Conservation (phyloP, 768 basidiomycete genomes). For the Russula ochroleuca region DNA sequence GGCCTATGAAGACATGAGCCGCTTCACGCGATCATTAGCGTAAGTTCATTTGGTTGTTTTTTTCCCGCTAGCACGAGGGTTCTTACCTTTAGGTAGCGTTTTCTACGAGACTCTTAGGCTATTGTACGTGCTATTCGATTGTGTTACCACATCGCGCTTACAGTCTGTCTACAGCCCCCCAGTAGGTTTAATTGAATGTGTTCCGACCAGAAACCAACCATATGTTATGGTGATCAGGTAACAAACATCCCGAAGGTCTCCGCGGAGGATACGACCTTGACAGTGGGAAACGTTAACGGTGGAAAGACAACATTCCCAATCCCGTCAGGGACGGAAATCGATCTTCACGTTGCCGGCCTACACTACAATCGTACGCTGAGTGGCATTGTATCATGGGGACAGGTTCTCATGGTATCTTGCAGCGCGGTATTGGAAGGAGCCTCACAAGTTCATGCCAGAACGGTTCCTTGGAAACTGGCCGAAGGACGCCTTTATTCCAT, state of each 20-base stretch:
- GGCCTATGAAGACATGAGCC: slow-evolving; percentile 30
- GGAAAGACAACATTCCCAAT: slow-evolving; percentile 40
- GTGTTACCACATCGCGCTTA: neutral
- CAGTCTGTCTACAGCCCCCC: slow-evolving; percentile 2
- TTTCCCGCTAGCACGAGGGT: neutral
- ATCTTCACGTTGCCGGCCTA: slow-evolving; percentile 39
- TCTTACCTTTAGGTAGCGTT: slow-evolving; percentile 34
- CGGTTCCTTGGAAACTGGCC: slow-evolving; percentile 36
- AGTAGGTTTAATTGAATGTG: neutral
- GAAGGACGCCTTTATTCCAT: slow-evolving; percentile 36
- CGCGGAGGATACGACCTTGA: slow-evolving; percentile 44
- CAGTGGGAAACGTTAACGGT: slow-evolving; percentile 38
- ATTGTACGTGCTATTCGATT: slow-evolving; percentile 29
- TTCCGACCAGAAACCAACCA: neutral
- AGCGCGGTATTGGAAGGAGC: slow-evolving; percentile 57
- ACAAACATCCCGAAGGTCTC: slow-evolving; percentile 42
- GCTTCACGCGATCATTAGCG: slow-evolving; percentile 27
- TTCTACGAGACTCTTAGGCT: slow-evolving; percentile 49
- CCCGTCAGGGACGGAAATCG: slow-evolving; percentile 42
- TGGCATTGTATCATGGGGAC: neutral
- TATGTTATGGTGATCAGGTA: slow-evolving; percentile 37
- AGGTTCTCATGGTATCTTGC: neutral
- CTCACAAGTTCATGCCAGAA: slow-evolving; percentile 42
- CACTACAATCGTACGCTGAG: slow-evolving; percentile 47
- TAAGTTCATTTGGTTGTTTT: slow-evolving; percentile 9